phyloP scores from a whole-genome alignment of 495 filamentous ascomycete genomes.

The Penicillium silybi region DNA sequence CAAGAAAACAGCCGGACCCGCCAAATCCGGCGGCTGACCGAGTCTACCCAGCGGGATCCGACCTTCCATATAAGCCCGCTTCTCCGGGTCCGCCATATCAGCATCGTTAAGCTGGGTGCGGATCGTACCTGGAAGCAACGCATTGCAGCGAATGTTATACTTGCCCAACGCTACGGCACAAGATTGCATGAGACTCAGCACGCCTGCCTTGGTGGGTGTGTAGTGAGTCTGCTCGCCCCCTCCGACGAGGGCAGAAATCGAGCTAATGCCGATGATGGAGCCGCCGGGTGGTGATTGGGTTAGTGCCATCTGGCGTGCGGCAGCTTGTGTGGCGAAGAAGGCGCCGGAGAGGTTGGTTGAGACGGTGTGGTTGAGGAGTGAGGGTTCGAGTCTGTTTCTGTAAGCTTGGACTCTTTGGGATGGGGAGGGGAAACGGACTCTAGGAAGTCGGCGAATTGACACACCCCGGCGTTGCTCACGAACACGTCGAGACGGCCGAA shows the following conservation, averaged over 20 bases:
- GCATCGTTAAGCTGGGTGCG: slow-evolving; percentile 59
- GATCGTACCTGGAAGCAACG: slow-evolving; percentile 26
- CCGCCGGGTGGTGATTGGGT: slow-evolving; percentile 33
- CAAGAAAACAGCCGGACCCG: slow-evolving; percentile 29
- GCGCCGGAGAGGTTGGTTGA: slow-evolving; percentile 60
- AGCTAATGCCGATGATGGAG: slow-evolving; percentile 46
- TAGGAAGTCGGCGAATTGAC: slow-evolving; percentile 72
- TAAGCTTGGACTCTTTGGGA: background rate
- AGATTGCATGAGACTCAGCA: slow-evolving; percentile 43
- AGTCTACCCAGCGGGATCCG: slow-evolving; percentile 65
- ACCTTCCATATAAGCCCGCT: slow-evolving; percentile 71
- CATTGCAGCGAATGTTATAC: slow-evolving; percentile 31
- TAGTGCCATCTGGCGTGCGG: slow-evolving; percentile 28
- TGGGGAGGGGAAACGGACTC: slow-evolving; percentile 34
- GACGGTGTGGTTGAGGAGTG: slow-evolving; percentile 36
- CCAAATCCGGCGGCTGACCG: slow-evolving; percentile 31
- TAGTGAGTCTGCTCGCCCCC: slow-evolving; percentile 38
- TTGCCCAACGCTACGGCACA: slow-evolving; percentile 30
- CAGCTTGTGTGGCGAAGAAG: slow-evolving; percentile 63
- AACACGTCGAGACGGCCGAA: slow-evolving; percentile 67
- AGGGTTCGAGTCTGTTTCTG: slow-evolving; percentile 27
- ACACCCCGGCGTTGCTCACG: slow-evolving; percentile 81
- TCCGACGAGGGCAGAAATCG: slow-evolving; percentile 33
- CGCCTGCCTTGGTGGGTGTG: slow-evolving; percentile 46
- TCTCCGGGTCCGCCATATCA: slow-evolving; percentile 56